Percentiles rank a stretch among this genome's conserved stretches.
These are phyloP conservation scores for Stagonosporopsis cucurbitacearum DNA, from an alignment of 2,329 filamentous ascomycete genomes.

Conservation along the genomic window DNA sequence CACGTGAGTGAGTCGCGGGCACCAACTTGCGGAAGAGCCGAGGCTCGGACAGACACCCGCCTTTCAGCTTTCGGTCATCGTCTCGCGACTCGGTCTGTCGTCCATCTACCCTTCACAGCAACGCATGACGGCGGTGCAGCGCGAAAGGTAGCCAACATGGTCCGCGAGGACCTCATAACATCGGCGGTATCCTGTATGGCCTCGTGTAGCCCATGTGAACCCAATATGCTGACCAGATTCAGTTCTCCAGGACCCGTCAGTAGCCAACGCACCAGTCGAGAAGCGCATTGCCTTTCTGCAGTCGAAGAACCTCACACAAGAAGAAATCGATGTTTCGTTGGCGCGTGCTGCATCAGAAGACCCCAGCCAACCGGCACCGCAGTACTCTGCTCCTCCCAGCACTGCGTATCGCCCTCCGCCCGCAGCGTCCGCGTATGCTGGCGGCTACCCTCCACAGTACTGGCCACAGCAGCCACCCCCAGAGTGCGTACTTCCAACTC, in stretches of 20 bases:
- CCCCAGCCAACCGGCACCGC: constrained; percentile 54
- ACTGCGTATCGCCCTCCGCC: constrained; percentile 56
- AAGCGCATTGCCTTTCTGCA: constrained; percentile 91
- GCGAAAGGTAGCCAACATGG: constrained; percentile 65
- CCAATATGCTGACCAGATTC: constrained; percentile 27
- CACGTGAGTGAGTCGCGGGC: constrained; percentile 12
- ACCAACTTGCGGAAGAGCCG: constrained; percentile 17
- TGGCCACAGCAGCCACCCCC: constrained; percentile 61
- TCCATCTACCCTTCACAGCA: constrained; percentile 3
- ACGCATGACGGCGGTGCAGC: constrained; percentile 21
- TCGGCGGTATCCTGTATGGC: constrained; percentile 70
- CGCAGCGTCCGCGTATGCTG: constrained; percentile 57
- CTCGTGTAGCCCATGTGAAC: neutral
- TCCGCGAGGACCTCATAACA: constrained; percentile 90
- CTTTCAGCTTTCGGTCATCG: constrained; percentile 14
- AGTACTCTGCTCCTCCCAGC: constrained; percentile 50
- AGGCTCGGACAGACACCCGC: constrained; percentile 12
- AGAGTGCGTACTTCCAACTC: constrained; percentile 50
- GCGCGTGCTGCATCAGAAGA: constrained; percentile 70
- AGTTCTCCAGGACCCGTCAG: constrained; percentile 95
- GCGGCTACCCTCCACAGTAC: constrained; percentile 59
- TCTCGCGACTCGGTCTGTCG: constrained; percentile 5
- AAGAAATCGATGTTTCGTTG: constrained; percentile 88
- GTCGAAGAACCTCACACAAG: constrained; percentile 95
- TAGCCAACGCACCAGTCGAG: constrained; percentile 87